Evolutionary conservation across 83 land plant genomes (phyloP), one percentile per base, ranked within the genome.

Genomic region (Larix sibirica): DNA sequence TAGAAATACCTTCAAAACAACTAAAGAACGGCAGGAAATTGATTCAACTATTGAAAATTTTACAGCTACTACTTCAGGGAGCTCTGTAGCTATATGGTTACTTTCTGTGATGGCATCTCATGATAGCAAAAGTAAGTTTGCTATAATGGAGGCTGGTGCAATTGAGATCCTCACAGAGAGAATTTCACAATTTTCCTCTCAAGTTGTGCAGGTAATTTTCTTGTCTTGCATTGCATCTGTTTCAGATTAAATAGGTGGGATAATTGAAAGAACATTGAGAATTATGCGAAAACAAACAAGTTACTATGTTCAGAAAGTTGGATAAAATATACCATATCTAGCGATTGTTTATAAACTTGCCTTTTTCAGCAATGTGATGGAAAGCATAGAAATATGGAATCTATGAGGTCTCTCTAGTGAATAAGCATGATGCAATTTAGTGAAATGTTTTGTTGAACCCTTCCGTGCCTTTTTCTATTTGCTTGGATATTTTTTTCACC

Each of bases 81-180:
- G 83, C 66, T 91, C 95, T 24, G 88, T 87, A 66, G 94, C 98
- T 54, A 80, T 90, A 69, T 97, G 98, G 99, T 83, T 97, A 31
- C 94, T 97, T 18, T 88, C 92, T 74, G 77, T 91, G 12, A 89
- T 97, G 77, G 98, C 99, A n/a, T 94, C 91, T 36, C 89, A 92
- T 81, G 95, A 97, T 77, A 89, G 87, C 62, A 84, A 86, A 68
- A 91, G 88, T 80, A 94, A 89, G 83, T 73, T 79, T 44, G 89
- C 84, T 31, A 88, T 97, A 31, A 90, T 96, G 93, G 98, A 97
- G 42, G 96, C 95, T 83, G 99, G 98, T 63, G 97, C 95, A 36
- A 83, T 97, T 80, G 99, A 96, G 77, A 90, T 92, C 62, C 92
- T 97, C 26, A 90, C 95, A 17, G 99, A 97, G 47, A 90, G 85